These are phyloP conservation scores for Erythrobasidium hasegawianum DNA, from an alignment of 1,284 basidiomycete genomes.

Conservation along the genomic window DNA sequence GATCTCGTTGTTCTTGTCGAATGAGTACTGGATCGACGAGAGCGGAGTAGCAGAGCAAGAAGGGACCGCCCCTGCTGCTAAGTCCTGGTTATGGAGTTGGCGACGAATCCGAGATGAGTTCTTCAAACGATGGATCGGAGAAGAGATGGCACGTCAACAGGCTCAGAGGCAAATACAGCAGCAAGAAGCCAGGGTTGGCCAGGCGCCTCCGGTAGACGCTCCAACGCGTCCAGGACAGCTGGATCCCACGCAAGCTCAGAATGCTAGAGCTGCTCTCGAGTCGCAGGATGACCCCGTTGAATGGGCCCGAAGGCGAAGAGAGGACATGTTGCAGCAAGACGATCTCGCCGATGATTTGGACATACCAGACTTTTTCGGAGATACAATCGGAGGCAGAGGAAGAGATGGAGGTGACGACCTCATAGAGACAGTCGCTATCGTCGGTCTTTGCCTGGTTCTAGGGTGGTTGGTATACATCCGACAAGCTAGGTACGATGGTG, in stretches of 20 bases:
- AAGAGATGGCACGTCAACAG: slow-evolving; percentile 29
- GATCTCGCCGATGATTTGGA: slow-evolving; percentile 39
- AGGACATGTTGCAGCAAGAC: slow-evolving; percentile 30
- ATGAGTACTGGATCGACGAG: slow-evolving; percentile 14
- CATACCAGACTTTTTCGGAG: slow-evolving; percentile 33
- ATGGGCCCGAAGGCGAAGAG: slow-evolving; percentile 26
- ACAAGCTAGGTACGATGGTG: slow-evolving; percentile 36
- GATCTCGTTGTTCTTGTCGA: slow-evolving; percentile 42
- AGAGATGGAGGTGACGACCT: slow-evolving; percentile 42
- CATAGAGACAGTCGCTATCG: slow-evolving; percentile 43
- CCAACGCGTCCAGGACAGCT: not conserved
- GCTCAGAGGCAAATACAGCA: slow-evolving; percentile 19
- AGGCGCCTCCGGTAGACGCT: not conserved
- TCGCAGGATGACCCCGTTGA: slow-evolving; percentile 36
- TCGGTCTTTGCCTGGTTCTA: slow-evolving; percentile 41
- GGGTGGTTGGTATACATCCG: slow-evolving; percentile 44
- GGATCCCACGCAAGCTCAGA: slow-evolving; percentile 2
- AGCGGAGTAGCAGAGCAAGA: slow-evolving; percentile 1
- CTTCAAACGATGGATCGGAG: slow-evolving; percentile 28
- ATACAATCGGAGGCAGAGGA: slow-evolving; percentile 29
- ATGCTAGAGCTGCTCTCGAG: slow-evolving; percentile 32
- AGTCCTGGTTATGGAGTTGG: slow-evolving; percentile 32
- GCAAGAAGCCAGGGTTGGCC: not conserved
- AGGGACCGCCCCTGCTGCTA: not conserved
- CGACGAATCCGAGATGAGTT: slow-evolving; percentile 22